Evolutionary conservation across 2,329 filamentous ascomycete species (phyloP), one percentile per base, ranked within the genome.

Genomic region (Diplocarpon rosae): DNA sequence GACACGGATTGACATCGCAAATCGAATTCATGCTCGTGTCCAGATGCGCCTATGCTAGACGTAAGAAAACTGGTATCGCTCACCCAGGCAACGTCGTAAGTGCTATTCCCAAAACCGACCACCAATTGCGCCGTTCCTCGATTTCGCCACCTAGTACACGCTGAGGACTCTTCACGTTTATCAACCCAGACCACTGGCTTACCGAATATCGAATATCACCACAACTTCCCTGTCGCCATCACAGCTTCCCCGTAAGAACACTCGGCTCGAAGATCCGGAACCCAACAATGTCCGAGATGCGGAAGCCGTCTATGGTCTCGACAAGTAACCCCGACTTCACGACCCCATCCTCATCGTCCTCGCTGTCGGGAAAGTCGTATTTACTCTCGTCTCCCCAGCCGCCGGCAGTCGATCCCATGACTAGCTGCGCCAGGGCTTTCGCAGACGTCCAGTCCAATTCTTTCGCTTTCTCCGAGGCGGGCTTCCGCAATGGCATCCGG

Each of bases 181-280:
- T 24, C 20, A 24, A 24, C 3, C 20, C 20, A 24, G 20, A 7
- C 20, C 20, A 24, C 20, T 24, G 4, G 20, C 20, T 7, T 7
- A 7, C 20, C 7, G 4, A 24, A 24, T 24, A 7, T 24, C 7
- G 4, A 24, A 24, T 24, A 7, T 24, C 20, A 24, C 20, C 20
- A 24, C 3, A 24, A 3, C 20, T 24, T 3, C 20, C 20, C 20
- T 7, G 7, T 24, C 20, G 7, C 20, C 3, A 24, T 45, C 32
- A 72, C 24, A 73, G 53, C 16, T 64, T 59, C 1, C 69, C 69
- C 16, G 52, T 51, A 28, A 70, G 63, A 39, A 78, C 60, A 55
- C 78, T 73, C 59, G 76, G 78, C 53, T 73, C 67, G 51, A 78
- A 80, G 39, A 80, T 78, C 49, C 66, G 66, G 30, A 78, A 66